These are phyloP conservation scores for Apiospora hydei DNA, from an alignment of 2,329 filamentous ascomycete genomes.

Conservation along the genomic window DNA sequence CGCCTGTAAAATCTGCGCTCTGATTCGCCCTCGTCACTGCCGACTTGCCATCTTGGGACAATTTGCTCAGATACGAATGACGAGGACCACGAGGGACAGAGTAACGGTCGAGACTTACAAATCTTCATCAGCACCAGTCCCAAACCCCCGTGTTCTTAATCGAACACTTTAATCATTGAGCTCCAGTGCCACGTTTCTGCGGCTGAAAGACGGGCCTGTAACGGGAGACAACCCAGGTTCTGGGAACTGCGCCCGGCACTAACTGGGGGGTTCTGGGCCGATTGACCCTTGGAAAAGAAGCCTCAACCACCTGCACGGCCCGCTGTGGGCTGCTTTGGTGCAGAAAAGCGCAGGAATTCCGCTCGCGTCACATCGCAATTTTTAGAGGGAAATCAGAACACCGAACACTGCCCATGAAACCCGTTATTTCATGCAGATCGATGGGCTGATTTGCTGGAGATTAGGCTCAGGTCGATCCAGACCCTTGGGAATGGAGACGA, in stretches of 20 bases:
- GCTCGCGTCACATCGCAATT: neutral
- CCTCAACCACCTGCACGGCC: neutral
- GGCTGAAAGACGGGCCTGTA: neutral
- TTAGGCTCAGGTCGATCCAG: neutral
- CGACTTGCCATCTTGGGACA: neutral
- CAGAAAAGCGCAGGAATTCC: neutral
- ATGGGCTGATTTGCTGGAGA: conserved; percentile 10
- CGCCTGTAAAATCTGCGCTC: neutral
- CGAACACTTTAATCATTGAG: neutral
- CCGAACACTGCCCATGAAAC: neutral
- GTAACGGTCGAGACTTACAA: neutral
- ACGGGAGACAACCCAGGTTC: neutral
- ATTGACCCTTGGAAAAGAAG: neutral
- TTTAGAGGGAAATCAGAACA: neutral
- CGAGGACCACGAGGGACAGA: neutral
- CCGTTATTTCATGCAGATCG: conserved; percentile 13
- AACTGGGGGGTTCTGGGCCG: neutral
- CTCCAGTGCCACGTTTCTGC: neutral
- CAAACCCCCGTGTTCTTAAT: neutral
- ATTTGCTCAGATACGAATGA: neutral
- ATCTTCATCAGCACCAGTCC: neutral
- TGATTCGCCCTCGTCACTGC: neutral
- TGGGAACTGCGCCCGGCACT: neutral
- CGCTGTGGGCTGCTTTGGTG: neutral
- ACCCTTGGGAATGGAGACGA: neutral